Conservation (phyloP, 2,329 filamentous ascomycete species). For the Aspergillus niger region DNA sequence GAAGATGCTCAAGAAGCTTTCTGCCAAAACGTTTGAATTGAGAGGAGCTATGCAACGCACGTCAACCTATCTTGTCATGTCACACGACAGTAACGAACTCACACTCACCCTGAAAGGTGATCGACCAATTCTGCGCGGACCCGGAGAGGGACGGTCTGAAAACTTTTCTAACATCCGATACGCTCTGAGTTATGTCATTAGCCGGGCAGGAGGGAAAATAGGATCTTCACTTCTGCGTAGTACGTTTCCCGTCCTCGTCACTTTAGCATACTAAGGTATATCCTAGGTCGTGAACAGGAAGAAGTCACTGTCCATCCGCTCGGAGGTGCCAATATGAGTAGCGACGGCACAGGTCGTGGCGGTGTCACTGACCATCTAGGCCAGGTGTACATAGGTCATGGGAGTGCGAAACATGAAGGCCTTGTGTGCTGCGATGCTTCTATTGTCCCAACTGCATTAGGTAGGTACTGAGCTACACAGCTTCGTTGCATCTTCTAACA, state of each 20-base stretch:
- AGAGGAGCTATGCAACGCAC: not conserved
- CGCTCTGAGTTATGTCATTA: not conserved
- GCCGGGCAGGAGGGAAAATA: not conserved
- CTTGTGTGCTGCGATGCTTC: not conserved
- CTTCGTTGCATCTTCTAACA: not conserved
- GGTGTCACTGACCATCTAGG: slow-evolving; percentile 3
- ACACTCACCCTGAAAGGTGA: not conserved
- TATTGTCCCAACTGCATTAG: not conserved
- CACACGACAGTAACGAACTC: slow-evolving; percentile 3
- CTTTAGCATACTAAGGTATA: not conserved
- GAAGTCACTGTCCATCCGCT: slow-evolving; percentile 6
- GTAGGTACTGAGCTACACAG: not conserved
- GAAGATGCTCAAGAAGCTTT: not conserved
- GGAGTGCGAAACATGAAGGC: not conserved
- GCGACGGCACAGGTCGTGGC: not conserved
- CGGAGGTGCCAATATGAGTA: slow-evolving; percentile 3
- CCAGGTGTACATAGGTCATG: not conserved
- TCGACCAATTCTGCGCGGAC: not conserved
- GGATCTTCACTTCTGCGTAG: not conserved
- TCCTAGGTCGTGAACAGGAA: not conserved
- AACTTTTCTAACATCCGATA: not conserved
- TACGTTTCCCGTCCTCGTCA: not conserved
- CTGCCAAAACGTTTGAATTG: not conserved
- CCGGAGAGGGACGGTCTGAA: not conserved
- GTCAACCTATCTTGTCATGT: slow-evolving; percentile 1